Base-by-base conservation (phyloP, 2,329 filamentous ascomycete genomes). In the Hypoxylon sp. region DNA sequence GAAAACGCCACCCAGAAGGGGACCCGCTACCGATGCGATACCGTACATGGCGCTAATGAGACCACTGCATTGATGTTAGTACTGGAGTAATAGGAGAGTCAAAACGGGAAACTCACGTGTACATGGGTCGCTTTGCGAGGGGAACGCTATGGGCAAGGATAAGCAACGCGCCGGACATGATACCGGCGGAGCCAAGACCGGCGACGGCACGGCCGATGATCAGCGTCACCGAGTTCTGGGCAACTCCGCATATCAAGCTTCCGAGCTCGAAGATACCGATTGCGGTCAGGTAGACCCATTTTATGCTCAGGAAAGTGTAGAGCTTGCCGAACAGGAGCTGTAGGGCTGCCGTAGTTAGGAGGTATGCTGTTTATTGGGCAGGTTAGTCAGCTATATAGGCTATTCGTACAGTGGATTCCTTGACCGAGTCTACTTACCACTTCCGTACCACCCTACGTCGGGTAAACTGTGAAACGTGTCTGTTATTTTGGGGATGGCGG, bases 401-500 rank as follows among this genome's bases (percentile, higher is more conserved):
- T 19, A 31, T 39, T n/a, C n/a, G 26, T 37, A 24, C 2, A 22
- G 17, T 50, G 14, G 24, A 22, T 57, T 69, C 35, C 14, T 14
- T 13, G 4, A n/a, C 2, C 2, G 13, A 42, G 58, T 37, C 11
- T 61, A 60, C 72, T 71, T 69, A 69, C 76, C 72, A 65, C 79
- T 81, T 14, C 82, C 82, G 60, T 85, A 85, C 83, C 84, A 86
- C 46, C 81, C 83, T 8, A 85, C 80, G 64, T 85, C 83, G 4
- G 75, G 70, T 0, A 85, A 75, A 44, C 81, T 80, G 62, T 83
- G 77, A 71, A 83, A 81, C 8, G 75, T 70, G 61, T 77, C 74
- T 0, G 80, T 81, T 58, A 82, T 82, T 24, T 79, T 80, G 5
- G 81, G 81, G 53, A 82, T 82, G 17, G 80, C 81, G 2, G 81